Percentiles rank a stretch among this genome's conserved stretches.
Conservation (phyloP, 2,329 filamentous ascomycete genomes). For the Cercospora zeina region DNA sequence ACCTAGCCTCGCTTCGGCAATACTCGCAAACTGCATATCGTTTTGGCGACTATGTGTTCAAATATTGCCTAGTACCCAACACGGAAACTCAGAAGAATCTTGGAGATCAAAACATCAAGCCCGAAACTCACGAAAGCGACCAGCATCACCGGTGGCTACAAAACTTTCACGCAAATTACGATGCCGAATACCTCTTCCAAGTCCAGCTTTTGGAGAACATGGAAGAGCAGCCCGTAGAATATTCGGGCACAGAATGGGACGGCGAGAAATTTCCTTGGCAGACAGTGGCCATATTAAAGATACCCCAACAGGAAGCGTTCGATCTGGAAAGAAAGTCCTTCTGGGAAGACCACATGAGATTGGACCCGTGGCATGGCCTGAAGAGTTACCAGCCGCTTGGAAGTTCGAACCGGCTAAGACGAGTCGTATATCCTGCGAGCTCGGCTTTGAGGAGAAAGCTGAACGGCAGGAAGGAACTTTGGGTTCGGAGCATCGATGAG, state of each 20-base stretch:
- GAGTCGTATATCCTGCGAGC: slow-evolving; percentile 45
- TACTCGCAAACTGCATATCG: slow-evolving; percentile 54
- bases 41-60: slow-evolving; percentile 52
- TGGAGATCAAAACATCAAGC: slow-evolving; percentile 44
- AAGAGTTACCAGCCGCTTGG: slow-evolving; percentile 47
- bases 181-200: slow-evolving; percentile 50
- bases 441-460: slow-evolving; percentile 42
- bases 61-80: slow-evolving; percentile 51
- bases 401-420: slow-evolving; percentile 44
- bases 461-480: slow-evolving; percentile 43
- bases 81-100: slow-evolving; percentile 46
- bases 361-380: slow-evolving; percentile 49
- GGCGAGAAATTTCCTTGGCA: slow-evolving; percentile 52
- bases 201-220: slow-evolving; percentile 52
- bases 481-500: slow-evolving; percentile 44
- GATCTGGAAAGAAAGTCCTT: slow-evolving; percentile 45
- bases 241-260: slow-evolving; percentile 50
- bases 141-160: slow-evolving; percentile 46
- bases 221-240: slow-evolving; percentile 50
- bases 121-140: slow-evolving; percentile 39
- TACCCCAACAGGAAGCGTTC: slow-evolving; percentile 48
- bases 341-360: slow-evolving; percentile 49
- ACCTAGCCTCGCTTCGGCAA: slow-evolving; percentile 43
- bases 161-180: slow-evolving; percentile 44
- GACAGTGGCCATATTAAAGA: slow-evolving; percentile 46